Base-by-base conservation (phyloP, 306 rosid species). In the Corylus avellana region DNA sequence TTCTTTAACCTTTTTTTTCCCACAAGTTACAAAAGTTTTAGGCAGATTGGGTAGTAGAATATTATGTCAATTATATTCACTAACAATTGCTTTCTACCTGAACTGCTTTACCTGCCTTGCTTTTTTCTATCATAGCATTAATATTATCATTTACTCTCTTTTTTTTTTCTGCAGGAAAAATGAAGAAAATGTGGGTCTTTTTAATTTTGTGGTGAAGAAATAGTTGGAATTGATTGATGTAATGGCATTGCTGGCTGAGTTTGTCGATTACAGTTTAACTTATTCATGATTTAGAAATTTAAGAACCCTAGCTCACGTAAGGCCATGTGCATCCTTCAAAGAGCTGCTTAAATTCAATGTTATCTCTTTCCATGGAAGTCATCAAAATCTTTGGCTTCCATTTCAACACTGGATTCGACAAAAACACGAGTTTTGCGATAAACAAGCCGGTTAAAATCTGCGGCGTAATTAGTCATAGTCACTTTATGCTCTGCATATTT, bases 311-410 rank as follows among this genome's bases (percentile, higher is more conserved):
- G 77, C 79, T 58, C 54, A 80, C 8, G 77, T 71, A 82, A 76
- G 78, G 58, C 85, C 88, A 85, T 73, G 81, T 75, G 83, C 77
- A 37, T 39, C 51, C 66, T 73, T 78, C 37, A 80, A 79, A 63
- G n/a, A 71, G 84, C 77, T 82, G 80, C 83, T 84, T 73, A 72
- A 42, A 70, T 84, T 78, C 83, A 82, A 76, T 67, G 82, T 77
- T 68, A 76, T 87, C 81, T 12, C 62, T 73, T 46, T 48, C 61
- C 42, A 54, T 35, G 47, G 76, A 79, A 84, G 79, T 77, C 81
- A 7, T 77, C 76, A 7, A 42, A 42, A 75, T 74, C 73, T 72
- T 82, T 79, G 77, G 69, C 72, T 58, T 66, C 75, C 80, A 59
- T 54, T 53, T 76, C 78, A 55, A 46, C 29, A 70, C 35, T 29